phyloP scores from a whole-genome alignment of 305 asterid species.

The Fraxinus angustifolia region DNA sequence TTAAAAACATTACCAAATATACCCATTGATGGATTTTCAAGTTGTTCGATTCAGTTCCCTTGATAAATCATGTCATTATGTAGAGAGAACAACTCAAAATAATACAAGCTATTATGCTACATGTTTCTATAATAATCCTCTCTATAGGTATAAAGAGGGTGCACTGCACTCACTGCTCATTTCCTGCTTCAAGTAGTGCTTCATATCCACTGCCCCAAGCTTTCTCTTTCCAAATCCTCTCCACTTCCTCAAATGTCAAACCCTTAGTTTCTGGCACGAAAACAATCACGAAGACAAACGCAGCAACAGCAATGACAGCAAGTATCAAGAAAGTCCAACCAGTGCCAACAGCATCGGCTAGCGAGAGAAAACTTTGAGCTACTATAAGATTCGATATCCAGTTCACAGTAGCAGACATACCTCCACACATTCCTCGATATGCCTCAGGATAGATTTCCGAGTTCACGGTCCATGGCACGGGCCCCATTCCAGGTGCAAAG shows the following conservation, averaged over 20 bases:
- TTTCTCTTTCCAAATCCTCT: conserved; percentile 68
- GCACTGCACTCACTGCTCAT: neutral
- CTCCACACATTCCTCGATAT: conserved; percentile 79
- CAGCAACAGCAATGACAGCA: conserved; percentile 61
- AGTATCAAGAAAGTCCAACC: conserved; percentile 70
- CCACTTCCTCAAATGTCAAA: conserved; percentile 77
- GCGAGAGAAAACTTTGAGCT: conserved; percentile 76
- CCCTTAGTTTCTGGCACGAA: conserved; percentile 92
- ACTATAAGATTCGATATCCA: conserved; percentile 90
- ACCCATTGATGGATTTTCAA: neutral
- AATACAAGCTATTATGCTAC: neutral
- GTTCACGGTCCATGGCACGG: conserved; percentile 92
- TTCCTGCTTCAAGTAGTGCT: conserved; percentile 40
- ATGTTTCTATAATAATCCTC: neutral
- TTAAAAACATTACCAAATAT: neutral
- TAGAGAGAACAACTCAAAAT: neutral
- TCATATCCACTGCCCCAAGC: conserved; percentile 43
- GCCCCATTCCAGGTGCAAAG: conserved; percentile 93
- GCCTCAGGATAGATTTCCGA: conserved; percentile 85
- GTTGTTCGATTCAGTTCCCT: neutral
- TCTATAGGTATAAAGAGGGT: neutral
- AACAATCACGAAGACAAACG: conserved; percentile 54
- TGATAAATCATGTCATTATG: neutral
- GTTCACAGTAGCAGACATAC: conserved; percentile 93
- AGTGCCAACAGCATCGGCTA: conserved; percentile 59